Conservation (phyloP, 1,284 basidiomycete species). For the Malassezia nana region DNA sequence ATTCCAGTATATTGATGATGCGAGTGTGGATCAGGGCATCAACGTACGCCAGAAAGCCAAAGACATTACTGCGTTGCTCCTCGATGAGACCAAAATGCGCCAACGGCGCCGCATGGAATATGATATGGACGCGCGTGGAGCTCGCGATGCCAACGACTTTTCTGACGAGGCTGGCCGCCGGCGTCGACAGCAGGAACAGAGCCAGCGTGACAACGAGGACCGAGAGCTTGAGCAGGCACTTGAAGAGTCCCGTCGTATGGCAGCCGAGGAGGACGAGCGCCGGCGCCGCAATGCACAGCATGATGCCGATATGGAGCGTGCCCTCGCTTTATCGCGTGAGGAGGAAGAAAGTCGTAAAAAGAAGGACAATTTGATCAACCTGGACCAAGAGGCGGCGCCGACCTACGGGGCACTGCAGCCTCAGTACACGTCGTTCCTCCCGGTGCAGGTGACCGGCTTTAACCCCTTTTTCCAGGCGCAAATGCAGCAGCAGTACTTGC, state of each 20-base stretch:
- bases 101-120: slow-evolving; percentile 75
- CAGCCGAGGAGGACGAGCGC: slow-evolving; percentile 36
- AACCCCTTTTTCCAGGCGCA: slow-evolving; percentile 50
- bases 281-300: slow-evolving; percentile 33
- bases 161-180: slow-evolving; percentile 67
- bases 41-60: slow-evolving; percentile 97
- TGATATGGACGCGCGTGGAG: slow-evolving; percentile 83
- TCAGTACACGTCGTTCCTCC: slow-evolving; percentile 55
- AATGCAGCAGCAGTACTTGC: slow-evolving; percentile 51
- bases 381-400: slow-evolving; percentile 24
- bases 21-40: slow-evolving; percentile 90
- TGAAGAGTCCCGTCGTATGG: slow-evolving; percentile 51
- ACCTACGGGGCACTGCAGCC: slow-evolving; percentile 49
- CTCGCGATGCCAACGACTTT: slow-evolving; percentile 56
- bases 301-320: slow-evolving; percentile 69
- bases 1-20: slow-evolving; percentile 93
- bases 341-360: slow-evolving; percentile 56
- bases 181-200: slow-evolving; percentile 65
- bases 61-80: slow-evolving; percentile 91
- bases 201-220: slow-evolving; percentile 49
- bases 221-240: slow-evolving; percentile 54
- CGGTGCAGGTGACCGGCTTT: slow-evolving; percentile 50
- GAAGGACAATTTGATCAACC: slow-evolving; percentile 57
- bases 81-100: slow-evolving; percentile 74
- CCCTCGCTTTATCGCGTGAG: slow-evolving; percentile 72